phyloP scores from a whole-genome alignment of 805 yeast genomes.

The Hanseniaspora vineae region DNA sequence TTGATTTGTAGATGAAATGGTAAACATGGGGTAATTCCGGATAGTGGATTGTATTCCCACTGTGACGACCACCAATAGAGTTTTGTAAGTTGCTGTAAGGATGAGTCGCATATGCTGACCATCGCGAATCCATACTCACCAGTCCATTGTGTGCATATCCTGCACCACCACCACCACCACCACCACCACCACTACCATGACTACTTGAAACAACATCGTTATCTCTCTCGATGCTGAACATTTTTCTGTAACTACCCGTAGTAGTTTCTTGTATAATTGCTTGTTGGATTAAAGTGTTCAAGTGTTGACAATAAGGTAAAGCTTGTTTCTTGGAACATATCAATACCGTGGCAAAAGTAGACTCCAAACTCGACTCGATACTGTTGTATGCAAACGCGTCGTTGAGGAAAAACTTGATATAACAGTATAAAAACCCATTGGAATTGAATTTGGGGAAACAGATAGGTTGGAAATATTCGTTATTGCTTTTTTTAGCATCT shows the following conservation, averaged over 20 bases:
- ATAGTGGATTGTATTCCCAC: constrained; percentile 13
- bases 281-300: constrained; percentile 28
- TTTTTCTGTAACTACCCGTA: too few relatives aligned
- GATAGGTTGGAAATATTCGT: constrained; percentile 77
- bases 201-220: too few relatives aligned
- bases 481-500: neutral
- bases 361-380: constrained; percentile 2
- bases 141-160: too few relatives aligned
- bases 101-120: too few relatives aligned
- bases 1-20: constrained; percentile 75
- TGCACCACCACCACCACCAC: too few relatives aligned
- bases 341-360: constrained; percentile 30
- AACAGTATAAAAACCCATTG: constrained; percentile 76
- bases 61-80: too few relatives aligned
- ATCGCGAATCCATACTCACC: too few relatives aligned
- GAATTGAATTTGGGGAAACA: constrained; percentile 86
- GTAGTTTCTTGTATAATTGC: neutral
- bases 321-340: constrained; percentile 53
- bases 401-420: constrained; percentile 45
- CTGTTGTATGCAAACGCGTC: constrained; percentile 7
- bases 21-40: constrained; percentile 36
- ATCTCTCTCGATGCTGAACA: too few relatives aligned
- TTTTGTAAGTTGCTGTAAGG: too few relatives aligned
- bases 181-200: too few relatives aligned
- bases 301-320: constrained; percentile 60